Conservation (phyloP, 75 land plant genomes). For the Cupressus sempervirens region DNA sequence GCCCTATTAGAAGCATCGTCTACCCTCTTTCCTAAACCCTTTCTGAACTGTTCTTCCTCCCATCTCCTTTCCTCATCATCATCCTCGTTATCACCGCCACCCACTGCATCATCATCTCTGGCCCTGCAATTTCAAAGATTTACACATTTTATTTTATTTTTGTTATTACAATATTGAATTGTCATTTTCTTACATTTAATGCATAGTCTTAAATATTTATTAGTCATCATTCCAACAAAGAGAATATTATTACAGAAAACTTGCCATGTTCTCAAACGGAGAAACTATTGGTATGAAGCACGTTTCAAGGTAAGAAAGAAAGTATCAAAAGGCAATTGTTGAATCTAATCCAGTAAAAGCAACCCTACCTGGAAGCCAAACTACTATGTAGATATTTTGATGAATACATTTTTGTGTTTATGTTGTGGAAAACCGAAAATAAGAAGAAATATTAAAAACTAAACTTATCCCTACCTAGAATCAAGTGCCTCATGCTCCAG, state of each 20-base stretch:
- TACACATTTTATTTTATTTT: no score
- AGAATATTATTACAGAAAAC: neutral
- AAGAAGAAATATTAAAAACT: neutral
- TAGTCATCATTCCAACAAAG: neutral
- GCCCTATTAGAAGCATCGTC: constrained; percentile 47
- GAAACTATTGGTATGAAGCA: neutral
- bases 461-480: constrained; percentile 1
- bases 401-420: neutral
- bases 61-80: constrained; percentile 89
- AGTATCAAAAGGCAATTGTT: neutral
- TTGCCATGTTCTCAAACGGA: neutral
- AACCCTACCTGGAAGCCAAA: neutral
- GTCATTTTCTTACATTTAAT: neutral
- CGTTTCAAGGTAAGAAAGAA: neutral
- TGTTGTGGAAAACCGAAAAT: neutral
- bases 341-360: neutral
- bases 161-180: neutral
- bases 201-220: neutral
- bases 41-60: constrained; percentile 97
- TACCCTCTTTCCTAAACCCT: constrained; percentile 83
- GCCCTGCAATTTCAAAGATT: neutral
- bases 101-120: neutral
- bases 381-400: neutral
- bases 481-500: constrained; percentile 20
- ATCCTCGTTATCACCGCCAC: constrained; percentile 53